phyloP scores from a whole-genome alignment of 805 yeast genomes.

The Cyberlindnera saturnus region DNA sequence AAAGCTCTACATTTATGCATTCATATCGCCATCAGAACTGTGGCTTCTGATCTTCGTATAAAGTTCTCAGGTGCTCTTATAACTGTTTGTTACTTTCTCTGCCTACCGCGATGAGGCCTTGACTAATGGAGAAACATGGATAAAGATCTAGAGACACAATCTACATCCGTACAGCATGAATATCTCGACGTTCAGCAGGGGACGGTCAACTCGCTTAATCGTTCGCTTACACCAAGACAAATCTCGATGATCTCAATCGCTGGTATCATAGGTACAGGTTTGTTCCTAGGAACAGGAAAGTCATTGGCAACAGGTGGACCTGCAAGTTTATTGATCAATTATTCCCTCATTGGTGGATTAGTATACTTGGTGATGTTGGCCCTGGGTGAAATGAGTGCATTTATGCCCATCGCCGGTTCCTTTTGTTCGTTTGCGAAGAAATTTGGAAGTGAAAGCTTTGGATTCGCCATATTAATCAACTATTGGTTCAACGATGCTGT shows the following conservation, averaged over 20 bases:
- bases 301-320: conserved; percentile 40
- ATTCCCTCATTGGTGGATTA: conserved; percentile 44
- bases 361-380: conserved; percentile 51
- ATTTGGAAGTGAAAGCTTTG: conserved; percentile 44
- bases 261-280: conserved; percentile 77
- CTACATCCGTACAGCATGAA: not conserved
- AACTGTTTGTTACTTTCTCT: too few species aligned
- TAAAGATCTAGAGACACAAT: not conserved
- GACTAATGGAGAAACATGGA: too few species aligned
- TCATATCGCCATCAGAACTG: too few species aligned
- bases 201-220: conserved; percentile 21
- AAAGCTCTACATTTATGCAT: too few species aligned
- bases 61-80: too few species aligned
- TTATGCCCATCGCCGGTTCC: conserved; percentile 51
- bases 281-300: conserved; percentile 49
- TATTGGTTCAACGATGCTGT: conserved; percentile 32
- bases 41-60: too few species aligned
- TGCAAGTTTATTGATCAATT: conserved; percentile 18
- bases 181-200: conserved; percentile 3
- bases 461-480: conserved; percentile 35
- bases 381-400: conserved; percentile 58
- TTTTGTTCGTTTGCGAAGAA: conserved; percentile 48
- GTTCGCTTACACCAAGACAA: conserved; percentile 37
- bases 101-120: too few species aligned
- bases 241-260: conserved; percentile 75